Evolutionary conservation across 306 rosid genomes (phyloP).

Genomic region (Lablab purpureus): DNA sequence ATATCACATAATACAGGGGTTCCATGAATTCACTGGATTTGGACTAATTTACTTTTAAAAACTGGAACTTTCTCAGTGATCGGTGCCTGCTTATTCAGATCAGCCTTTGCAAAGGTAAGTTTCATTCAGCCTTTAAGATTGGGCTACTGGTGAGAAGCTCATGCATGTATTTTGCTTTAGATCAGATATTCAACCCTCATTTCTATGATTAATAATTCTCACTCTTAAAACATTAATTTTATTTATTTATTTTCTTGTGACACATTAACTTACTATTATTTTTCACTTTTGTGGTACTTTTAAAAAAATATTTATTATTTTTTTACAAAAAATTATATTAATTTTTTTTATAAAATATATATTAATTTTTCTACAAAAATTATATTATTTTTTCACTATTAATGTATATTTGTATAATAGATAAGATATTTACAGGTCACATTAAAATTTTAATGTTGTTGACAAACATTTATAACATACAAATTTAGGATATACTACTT

Average conservation of each 20-base stretch:
- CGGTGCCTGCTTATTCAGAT: not conserved
- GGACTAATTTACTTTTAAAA: constrained; percentile 2
- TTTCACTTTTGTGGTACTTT: too few relatives aligned
- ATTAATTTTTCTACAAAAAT: too few relatives aligned
- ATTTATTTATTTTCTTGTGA: not conserved
- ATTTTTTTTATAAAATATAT: too few relatives aligned
- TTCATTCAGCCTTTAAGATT: not conserved
- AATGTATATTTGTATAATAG: not conserved
- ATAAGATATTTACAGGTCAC: not conserved
- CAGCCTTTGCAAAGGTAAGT: not conserved
- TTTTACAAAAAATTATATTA: too few relatives aligned
- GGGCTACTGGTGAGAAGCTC: not conserved
- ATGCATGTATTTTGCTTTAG: not conserved
- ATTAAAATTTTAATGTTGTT: not conserved
- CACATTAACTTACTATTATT: not conserved
- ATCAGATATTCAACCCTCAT: not conserved
- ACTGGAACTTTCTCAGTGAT: not conserved
- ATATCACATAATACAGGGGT: not conserved
- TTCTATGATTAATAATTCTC: not conserved
- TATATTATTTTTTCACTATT: too few relatives aligned
- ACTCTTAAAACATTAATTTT: not conserved
- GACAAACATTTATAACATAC: not conserved
- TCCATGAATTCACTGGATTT: constrained; percentile 27
- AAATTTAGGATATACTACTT: too few relatives aligned
- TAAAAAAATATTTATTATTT: too few relatives aligned